phyloP scores from a whole-genome alignment of 140 eudicot species.

The Stevia rebaudiana region DNA sequence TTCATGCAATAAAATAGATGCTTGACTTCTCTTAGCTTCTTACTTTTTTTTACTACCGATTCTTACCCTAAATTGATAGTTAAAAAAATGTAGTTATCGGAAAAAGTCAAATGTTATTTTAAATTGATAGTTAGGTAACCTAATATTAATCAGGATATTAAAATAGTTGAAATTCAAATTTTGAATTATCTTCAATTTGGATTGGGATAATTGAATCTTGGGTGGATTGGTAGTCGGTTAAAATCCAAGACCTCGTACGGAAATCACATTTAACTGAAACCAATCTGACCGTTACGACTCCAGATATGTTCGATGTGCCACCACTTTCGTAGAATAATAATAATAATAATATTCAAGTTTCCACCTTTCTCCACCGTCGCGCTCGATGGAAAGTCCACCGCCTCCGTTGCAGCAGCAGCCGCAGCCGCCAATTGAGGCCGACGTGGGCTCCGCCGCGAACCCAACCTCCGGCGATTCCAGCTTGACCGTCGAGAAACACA shows the following conservation, averaged over 20 bases:
- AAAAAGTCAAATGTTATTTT: too few species aligned
- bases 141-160: too few species aligned
- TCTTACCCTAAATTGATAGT: too few species aligned
- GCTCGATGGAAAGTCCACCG: constrained; percentile 20
- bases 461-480: constrained; percentile 8
- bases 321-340: too few species aligned
- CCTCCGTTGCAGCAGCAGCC: constrained; percentile 10
- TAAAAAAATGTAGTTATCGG: too few species aligned
- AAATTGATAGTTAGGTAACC: too few species aligned
- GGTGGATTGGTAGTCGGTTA: neutral
- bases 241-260: neutral
- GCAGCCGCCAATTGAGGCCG: constrained; percentile 10
- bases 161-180: too few species aligned
- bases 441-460: neutral
- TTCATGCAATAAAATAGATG: too few species aligned
- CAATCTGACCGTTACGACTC: neutral
- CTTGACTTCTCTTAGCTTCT: too few species aligned
- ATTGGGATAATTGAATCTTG: neutral
- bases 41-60: too few species aligned
- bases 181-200: too few species aligned
- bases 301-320: neutral
- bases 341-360: constrained; percentile 11
- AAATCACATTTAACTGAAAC: too few species aligned
- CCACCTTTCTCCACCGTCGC: constrained; percentile 7
- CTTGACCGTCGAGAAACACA: neutral